Percentiles rank a stretch among this genome's conserved stretches.
These are phyloP conservation scores for Suillus plorans DNA, from an alignment of 768 basidiomycete species.

Conservation along the genomic window DNA sequence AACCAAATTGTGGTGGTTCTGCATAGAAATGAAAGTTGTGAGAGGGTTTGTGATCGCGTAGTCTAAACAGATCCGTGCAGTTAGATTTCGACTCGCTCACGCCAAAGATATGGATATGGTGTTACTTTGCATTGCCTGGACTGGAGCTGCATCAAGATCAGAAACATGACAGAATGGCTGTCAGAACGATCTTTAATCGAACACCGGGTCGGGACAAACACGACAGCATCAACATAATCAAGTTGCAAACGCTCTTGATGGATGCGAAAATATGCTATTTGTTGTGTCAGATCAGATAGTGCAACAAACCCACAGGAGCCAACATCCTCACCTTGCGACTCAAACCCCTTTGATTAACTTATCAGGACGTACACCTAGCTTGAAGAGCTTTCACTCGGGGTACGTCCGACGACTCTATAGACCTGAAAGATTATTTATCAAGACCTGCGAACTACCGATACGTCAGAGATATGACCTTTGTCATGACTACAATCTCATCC, in stretches of 20 bases:
- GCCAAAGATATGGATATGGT: too few species aligned
- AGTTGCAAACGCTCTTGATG: conserved; percentile 67
- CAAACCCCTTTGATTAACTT: conserved; percentile 51
- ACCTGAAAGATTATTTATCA: conserved; percentile 2
- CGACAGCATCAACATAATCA: conserved; percentile 77
- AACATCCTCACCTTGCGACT: conserved; percentile 38
- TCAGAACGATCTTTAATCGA: conserved; percentile 8
- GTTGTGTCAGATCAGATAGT: background rate
- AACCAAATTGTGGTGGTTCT: too few species aligned
- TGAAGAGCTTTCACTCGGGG: conserved; percentile 9
- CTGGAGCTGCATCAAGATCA: conserved; percentile 22
- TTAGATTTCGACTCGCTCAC: too few species aligned
- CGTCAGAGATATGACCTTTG: conserved; percentile 34
- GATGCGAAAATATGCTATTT: conserved; percentile 70
- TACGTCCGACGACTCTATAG: conserved; percentile 13
- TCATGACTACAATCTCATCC: conserved; percentile 45
- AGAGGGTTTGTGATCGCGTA: too few species aligned
- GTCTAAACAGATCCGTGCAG: too few species aligned
- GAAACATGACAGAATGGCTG: background rate
- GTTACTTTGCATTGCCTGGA: conserved; percentile 57
- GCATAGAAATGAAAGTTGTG: too few species aligned
- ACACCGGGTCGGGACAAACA: conserved; percentile 36
- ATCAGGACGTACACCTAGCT: conserved; percentile 22
- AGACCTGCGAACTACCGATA: background rate
- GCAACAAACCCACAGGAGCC: background rate